A percentile compares a stretch with the other conserved stretches of the same genome.
phyloP scores from a whole-genome alignment of 768 basidiomycete genomes.

The Paxillus ammoniavirescens region DNA sequence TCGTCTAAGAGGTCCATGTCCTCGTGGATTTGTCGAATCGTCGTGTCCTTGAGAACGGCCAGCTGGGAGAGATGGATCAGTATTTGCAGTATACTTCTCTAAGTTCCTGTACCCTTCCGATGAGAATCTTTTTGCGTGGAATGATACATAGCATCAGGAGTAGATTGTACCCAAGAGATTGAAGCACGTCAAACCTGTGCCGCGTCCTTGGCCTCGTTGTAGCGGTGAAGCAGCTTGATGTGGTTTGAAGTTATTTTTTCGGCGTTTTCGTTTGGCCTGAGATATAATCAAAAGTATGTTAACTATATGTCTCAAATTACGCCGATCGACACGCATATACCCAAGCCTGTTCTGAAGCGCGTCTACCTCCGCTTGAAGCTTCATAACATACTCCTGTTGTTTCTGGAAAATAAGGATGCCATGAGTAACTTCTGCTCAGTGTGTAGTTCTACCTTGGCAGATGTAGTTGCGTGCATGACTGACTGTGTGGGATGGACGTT shows the following conservation, averaged over 20 bases:
- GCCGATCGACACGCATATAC: slow-evolving; percentile 21
- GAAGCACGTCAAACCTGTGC: slow-evolving; percentile 51
- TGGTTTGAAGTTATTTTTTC: slow-evolving; percentile 62
- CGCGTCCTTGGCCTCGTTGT: slow-evolving; percentile 84
- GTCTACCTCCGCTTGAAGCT: slow-evolving; percentile 49
- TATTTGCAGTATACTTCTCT: slow-evolving; percentile 3
- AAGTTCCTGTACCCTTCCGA: slow-evolving; percentile 60
- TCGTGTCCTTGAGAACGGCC: slow-evolving; percentile 66
- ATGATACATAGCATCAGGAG: slow-evolving; percentile 1
- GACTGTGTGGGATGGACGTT: slow-evolving; percentile 2
- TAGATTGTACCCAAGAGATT: neutral
- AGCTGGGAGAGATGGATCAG: slow-evolving; percentile 45
- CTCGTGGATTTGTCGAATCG: slow-evolving; percentile 70
- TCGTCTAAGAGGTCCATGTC: slow-evolving; percentile 62
- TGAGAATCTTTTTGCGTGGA: slow-evolving; percentile 48
- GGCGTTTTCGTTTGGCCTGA: slow-evolving; percentile 45
- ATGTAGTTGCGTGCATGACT: slow-evolving; percentile 28
- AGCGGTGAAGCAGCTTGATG: slow-evolving; percentile 69
- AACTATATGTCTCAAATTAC: neutral
- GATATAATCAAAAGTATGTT: neutral
- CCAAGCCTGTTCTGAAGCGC: slow-evolving; percentile 48
- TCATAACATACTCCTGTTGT: slow-evolving; percentile 47
- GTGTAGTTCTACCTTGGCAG: slow-evolving; percentile 24
- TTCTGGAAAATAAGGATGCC: slow-evolving; percentile 33
- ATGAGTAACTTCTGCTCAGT: neutral